These are phyloP conservation scores for Gentiana straminea DNA, from an alignment of 257 asterid genomes.

Conservation along the genomic window DNA sequence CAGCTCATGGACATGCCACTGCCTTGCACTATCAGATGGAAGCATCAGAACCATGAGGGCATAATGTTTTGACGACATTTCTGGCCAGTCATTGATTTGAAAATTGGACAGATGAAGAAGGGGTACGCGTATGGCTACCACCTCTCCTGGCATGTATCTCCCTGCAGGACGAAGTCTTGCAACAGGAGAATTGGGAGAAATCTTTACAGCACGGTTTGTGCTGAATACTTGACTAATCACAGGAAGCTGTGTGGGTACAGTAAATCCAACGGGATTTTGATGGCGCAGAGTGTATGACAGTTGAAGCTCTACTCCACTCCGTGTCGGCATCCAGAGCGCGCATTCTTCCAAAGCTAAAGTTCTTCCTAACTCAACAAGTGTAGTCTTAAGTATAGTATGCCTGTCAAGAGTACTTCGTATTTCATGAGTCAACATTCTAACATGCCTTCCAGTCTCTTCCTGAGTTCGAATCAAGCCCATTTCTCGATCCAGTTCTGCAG, in stretches of 20 bases:
- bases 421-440: constrained; percentile 97
- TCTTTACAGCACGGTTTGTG: constrained; percentile 61
- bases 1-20: constrained; percentile 92
- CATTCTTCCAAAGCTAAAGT: constrained; percentile 88
- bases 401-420: constrained; percentile 97
- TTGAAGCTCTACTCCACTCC: constrained; percentile 85
- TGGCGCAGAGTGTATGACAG: constrained; percentile 91
- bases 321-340: constrained; percentile 97
- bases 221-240: constrained; percentile 68
- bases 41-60: constrained; percentile 98
- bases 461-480: constrained; percentile 96
- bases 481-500: constrained; percentile 94
- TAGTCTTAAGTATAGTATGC: constrained; percentile 85
- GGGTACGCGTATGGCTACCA: constrained; percentile 77
- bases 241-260: constrained; percentile 85
- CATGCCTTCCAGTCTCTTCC: constrained; percentile 97
- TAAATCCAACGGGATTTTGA: constrained; percentile 76
- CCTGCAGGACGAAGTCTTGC: constrained; percentile 76
- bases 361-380: constrained; percentile 92
- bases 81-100: constrained; percentile 97
- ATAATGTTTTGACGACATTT: constrained; percentile 73
- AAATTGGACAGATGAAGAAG: constrained; percentile 81
- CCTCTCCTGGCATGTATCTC: constrained; percentile 80
- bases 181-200: constrained; percentile 78
- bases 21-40: constrained; percentile 92